A percentile compares a stretch with the other conserved stretches of the same genome.
These are phyloP conservation scores for Albifimbria verrucaria DNA, from an alignment of 2,329 filamentous ascomycete species.

Conservation along the genomic window DNA sequence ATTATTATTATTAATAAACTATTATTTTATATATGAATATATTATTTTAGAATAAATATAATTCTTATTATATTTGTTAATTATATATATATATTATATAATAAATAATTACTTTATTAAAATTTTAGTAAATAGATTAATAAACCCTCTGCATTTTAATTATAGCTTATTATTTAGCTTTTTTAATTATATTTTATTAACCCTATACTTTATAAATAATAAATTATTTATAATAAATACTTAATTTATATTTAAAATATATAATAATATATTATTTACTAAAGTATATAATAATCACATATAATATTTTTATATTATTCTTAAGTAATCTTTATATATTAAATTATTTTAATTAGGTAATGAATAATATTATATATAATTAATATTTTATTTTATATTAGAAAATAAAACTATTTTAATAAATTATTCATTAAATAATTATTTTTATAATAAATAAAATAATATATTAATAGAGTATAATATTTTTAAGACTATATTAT, in stretches of 20 bases:
- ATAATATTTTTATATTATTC: not conserved
- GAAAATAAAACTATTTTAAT: conserved; percentile 1
- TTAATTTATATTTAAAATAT: not conserved
- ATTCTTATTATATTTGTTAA: too few species aligned
- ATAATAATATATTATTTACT: conserved; percentile 2
- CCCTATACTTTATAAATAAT: conserved; percentile 1
- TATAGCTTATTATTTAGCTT: conserved; percentile 1
- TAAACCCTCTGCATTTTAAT: not conserved
- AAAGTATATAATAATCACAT: not conserved
- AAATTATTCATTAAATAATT: not conserved
- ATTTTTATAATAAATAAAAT: not conserved
- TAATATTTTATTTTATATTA: not conserved
- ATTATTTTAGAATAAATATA: conserved; percentile 1
- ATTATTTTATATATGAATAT: not conserved
- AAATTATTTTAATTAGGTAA: not conserved
- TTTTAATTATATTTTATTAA: not conserved
- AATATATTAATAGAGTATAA: conserved; percentile 1
- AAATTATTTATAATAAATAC: not conserved
- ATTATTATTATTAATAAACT: not conserved
- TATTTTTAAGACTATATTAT: not conserved
- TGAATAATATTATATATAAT: not conserved
- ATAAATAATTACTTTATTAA: not conserved
- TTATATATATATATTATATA: not conserved
- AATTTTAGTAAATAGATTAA: conserved; percentile 1
- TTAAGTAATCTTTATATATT: conserved; percentile 1